phyloP scores from a whole-genome alignment of 176 grass and related monocot genomes.

The Triticum monococcum region DNA sequence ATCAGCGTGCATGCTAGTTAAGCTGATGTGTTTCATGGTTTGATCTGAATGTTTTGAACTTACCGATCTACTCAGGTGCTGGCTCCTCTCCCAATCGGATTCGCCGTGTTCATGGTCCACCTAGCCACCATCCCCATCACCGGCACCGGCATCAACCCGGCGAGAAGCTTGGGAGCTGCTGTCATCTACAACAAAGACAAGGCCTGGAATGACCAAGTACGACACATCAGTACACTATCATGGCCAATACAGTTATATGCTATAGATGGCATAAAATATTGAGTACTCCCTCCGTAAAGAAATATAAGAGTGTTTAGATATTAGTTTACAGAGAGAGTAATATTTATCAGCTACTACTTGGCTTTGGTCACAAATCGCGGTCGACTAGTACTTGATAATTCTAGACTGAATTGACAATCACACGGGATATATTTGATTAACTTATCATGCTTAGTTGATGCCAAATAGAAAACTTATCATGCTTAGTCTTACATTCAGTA shows the following conservation, averaged over 20 bases:
- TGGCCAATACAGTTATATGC: background rate
- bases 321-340: too few species aligned
- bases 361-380: background rate
- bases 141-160: conserved; percentile 90
- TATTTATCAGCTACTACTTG: background rate
- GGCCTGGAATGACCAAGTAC: conserved; percentile 75
- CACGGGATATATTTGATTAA: background rate
- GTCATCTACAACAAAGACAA: conserved; percentile 72
- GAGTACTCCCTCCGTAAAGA: too few species aligned
- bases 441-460: conserved; percentile 8
- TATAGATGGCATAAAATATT: background rate
- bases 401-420: background rate
- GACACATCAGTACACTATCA: background rate
- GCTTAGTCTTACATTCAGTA: background rate
- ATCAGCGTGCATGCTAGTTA: background rate
- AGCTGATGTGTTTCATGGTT: background rate
- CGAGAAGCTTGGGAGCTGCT: conserved; percentile 76
- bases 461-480: background rate
- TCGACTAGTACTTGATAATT: conserved; percentile 5
- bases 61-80: conserved; percentile 51
- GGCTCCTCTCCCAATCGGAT: conserved; percentile 89
- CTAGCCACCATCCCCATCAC: conserved; percentile 88
- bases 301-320: too few species aligned
- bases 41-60: background rate
- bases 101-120: conserved; percentile 95